A percentile compares a stretch with the other conserved stretches of the same genome.
phyloP scores from a whole-genome alignment of 352 stramenopile genomes.

The Phytopythium cucurbitacearum region DNA sequence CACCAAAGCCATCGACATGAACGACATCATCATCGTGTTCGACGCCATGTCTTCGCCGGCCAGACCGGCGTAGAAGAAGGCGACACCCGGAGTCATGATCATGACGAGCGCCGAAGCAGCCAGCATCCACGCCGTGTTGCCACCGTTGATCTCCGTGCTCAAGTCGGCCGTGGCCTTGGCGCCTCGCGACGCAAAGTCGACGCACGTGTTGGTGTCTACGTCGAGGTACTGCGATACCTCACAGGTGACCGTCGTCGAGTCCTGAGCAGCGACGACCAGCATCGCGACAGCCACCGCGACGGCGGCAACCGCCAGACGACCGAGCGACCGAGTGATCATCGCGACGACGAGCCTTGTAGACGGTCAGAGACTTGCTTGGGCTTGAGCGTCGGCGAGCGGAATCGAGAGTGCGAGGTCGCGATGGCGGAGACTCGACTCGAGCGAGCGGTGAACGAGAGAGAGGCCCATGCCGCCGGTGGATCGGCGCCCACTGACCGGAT shows the following conservation, averaged over 20 bases:
- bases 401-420: too few species aligned
- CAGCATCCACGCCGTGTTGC: constrained; percentile 69
- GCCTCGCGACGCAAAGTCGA: constrained; percentile 29
- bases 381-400: too few species aligned
- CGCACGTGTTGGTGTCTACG: constrained; percentile 20
- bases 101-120: constrained; percentile 46
- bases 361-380: too few species aligned
- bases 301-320: constrained; percentile 11
- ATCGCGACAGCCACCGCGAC: constrained; percentile 47
- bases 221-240: constrained; percentile 33
- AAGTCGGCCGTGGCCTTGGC: constrained; percentile 29
- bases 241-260: constrained; percentile 15
- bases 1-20: constrained; percentile 70
- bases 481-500: too few species aligned
- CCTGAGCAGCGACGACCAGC: constrained; percentile 52
- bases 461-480: too few species aligned
- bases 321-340: too few species aligned
- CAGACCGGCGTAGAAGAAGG: constrained; percentile 82
- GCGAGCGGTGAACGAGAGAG: too few species aligned
- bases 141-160: constrained; percentile 29
- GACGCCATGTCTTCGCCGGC: constrained; percentile 67
- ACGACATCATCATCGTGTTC: constrained; percentile 82
- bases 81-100: constrained; percentile 67
- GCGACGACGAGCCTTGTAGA: too few species aligned
- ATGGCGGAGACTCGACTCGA: too few species aligned